These are phyloP conservation scores for Cyclotella sp. DNA, from an alignment of 108 stramenopile species.

Conservation along the genomic window DNA sequence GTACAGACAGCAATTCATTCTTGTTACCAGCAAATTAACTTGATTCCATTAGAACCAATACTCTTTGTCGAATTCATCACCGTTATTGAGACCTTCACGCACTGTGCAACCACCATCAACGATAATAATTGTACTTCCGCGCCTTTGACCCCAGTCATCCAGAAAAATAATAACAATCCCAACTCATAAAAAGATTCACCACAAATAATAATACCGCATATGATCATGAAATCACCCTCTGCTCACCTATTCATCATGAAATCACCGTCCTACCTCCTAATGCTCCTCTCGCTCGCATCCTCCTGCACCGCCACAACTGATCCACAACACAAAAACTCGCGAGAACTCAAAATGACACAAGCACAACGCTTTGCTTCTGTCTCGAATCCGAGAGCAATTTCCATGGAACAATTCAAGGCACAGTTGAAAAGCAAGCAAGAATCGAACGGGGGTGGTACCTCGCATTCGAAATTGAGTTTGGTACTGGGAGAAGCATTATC, in stretches of 20 bases:
- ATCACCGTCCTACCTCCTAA: constrained; percentile 1
- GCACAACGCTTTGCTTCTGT: constrained; percentile 3
- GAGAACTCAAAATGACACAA: neutral
- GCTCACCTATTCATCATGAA: neutral
- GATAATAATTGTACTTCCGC: too few species aligned
- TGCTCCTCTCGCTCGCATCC: neutral
- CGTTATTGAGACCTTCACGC: too few species aligned
- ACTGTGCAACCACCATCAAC: too few species aligned
- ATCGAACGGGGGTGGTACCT: neutral
- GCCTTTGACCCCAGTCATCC: too few species aligned
- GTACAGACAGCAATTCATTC: too few species aligned
- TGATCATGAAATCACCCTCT: too few species aligned
- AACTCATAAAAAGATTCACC: too few species aligned
- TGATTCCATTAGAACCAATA: too few species aligned
- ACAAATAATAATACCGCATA: too few species aligned
- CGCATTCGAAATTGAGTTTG: neutral
- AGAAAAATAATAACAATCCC: too few species aligned
- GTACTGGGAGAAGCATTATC: neutral
- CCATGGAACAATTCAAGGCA: neutral
- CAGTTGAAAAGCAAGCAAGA: neutral
- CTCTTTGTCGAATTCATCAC: too few species aligned
- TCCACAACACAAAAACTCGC: neutral
- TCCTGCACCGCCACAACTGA: neutral
- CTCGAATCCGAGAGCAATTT: neutral
- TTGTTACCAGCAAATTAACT: too few species aligned